Base-by-base conservation (phyloP, 805 yeast genomes). In the Metschnikowia arizonensis region DNA sequence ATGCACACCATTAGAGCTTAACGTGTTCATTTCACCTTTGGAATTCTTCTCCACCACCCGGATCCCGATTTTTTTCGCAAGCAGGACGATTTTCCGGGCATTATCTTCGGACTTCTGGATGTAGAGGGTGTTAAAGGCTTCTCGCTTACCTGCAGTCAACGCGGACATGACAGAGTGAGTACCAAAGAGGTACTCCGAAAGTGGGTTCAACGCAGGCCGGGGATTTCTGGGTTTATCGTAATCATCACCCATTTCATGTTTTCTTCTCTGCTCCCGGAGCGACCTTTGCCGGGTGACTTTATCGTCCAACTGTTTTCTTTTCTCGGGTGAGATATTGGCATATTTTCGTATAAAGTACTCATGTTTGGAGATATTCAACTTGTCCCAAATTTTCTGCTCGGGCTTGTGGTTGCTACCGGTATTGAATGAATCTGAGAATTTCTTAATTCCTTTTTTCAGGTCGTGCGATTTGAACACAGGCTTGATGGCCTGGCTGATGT, bases 161-260 rank as follows among this genome's bases (percentile, higher is more conserved):
- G 88, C 95, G 1, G 95, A 83, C 12, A 74, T 52, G 2, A 89
- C 91, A 0, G 95, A 68, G 45, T 85, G 82, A 0, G 83, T 80
- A 7, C 97, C 97, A 58, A 75, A 88, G 2, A 88, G 64, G 58
- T 82, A 83, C 57, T 88, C 96, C 40, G 74, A 63, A 29, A 79
- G 58, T 0, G 85, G 82, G 43, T 75, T 73, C 26, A 54, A 42
- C 32, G 47, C 47, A 21, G 45, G 32, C 26, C 47, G 44, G n/a
- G 47, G 52, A n/a, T 44, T 39, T 25, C 41, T 34, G 8, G 41
- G 49, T 8, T 26, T 32, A 8, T 42, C 42, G 45, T 40, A 46
- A 23, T 36, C 47, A n/a, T 49, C 52, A 26, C 54, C 53, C 29
- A 37, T 32, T 41, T 60, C 65, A 34, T 57, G 52, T 25, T 49